Percentiles rank a stretch among this genome's conserved stretches.
phyloP scores from a whole-genome alignment of 257 asterid genomes.

The Phtheirospermum japonicum region DNA sequence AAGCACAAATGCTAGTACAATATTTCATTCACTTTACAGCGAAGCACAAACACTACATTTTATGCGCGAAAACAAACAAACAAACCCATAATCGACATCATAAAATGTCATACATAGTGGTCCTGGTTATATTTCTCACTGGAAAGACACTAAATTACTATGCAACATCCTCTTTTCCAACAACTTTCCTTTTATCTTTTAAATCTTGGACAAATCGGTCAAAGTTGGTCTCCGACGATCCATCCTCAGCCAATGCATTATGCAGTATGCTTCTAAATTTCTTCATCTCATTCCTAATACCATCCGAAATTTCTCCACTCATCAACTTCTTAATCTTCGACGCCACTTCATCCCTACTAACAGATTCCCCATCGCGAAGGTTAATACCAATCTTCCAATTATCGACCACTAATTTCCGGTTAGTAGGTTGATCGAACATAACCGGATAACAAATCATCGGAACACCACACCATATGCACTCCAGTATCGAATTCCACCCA shows the following conservation, averaged over 20 bases:
- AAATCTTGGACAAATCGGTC: slow-evolving; percentile 28
- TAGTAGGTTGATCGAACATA: slow-evolving; percentile 28
- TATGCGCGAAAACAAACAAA: too few relatives aligned
- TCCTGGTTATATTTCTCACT: too few relatives aligned
- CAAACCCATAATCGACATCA: too few relatives aligned
- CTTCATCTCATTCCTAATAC: slow-evolving; percentile 10
- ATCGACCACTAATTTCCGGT: slow-evolving; percentile 36
- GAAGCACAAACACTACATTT: too few relatives aligned
- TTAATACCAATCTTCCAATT: slow-evolving; percentile 35
- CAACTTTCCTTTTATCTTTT: slow-evolving; percentile 16
- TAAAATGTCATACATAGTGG: too few relatives aligned
- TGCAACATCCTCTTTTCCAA: not conserved
- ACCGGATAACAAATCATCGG: slow-evolving; percentile 41
- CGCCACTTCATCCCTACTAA: slow-evolving; percentile 12
- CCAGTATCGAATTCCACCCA: slow-evolving; percentile 53
- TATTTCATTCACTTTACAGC: too few relatives aligned
- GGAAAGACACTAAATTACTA: not conserved
- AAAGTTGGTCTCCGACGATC: slow-evolving; percentile 21
- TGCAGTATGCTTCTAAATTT: slow-evolving; percentile 1
- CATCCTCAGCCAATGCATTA: slow-evolving; percentile 7
- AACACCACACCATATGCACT: slow-evolving; percentile 42
- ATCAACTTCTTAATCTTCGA: slow-evolving; percentile 27
- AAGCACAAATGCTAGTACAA: too few relatives aligned
- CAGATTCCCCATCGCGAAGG: slow-evolving; percentile 2
- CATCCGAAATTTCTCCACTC: slow-evolving; percentile 9